Evolutionary conservation across 129 eudicot genomes (phyloP), one percentile per base, ranked within the genome.

Genomic region (Flaveria bidentis): DNA sequence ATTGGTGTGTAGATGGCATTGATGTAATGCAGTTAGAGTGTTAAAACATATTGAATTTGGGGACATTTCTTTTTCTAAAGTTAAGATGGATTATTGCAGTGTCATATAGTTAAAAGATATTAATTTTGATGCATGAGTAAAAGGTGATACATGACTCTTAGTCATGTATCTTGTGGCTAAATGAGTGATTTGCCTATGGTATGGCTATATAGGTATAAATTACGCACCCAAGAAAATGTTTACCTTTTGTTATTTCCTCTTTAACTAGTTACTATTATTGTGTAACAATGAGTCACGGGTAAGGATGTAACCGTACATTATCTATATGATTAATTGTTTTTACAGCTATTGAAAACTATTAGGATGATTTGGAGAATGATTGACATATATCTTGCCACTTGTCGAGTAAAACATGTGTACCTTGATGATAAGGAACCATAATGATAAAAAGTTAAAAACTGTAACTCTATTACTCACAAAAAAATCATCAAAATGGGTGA

Each of bases 11-110:
- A 23, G 17, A 61, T 46, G 2, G 12, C 44, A 57, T 0, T 9
- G n/a, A 45, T 74, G 44, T 20, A 12, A 17, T 75, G 72, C 30
- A 66, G 50, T 76, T 33, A 17, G 63, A 30, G 53, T 49, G 46
- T 17, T 64, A 6, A 6, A 2, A 28, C 13, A 13, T 14, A 8
- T 14, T 26, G 22, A 28, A 28, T 75, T 47, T 63, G 33, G 71
- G 69, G 47, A 61, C 78, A 52, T 49, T 20, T 51, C 6, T 44
- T 53, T 72, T 28, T 46, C 36, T 53, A 53, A 44, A 20, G 36
- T 57, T 72, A 11, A 36, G 66, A 18, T 53, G 23, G 5, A 39
- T 13, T 72, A 56, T n/a, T 72, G 52, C 42, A 36, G 12, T 23
- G 66, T 9, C 17, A 17, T 33, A 39, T 10, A 30, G 16, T 55